Base-by-base conservation (phyloP, 2,329 filamentous ascomycete species). In the Rhynchosporium graminicola region DNA sequence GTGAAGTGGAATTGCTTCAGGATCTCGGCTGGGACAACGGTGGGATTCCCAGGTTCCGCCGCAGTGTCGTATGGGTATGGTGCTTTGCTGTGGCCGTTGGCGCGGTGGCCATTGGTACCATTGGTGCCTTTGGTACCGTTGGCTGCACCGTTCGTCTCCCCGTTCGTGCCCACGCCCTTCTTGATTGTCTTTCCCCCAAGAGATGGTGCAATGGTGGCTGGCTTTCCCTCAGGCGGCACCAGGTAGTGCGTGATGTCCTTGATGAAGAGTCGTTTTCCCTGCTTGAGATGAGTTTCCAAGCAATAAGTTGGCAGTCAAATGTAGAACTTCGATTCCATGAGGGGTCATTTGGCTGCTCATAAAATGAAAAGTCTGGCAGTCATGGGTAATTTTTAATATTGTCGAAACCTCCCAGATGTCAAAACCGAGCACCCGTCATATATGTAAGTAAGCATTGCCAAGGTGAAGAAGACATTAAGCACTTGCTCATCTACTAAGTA, bases 221-320 rank as follows among this genome's bases (percentile, higher is more conserved):
- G 80, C 71, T 89, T 83, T 52, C 83, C 81, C 66, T 89, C 80
- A 3, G 91, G 91, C 4, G 92, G 90, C 67, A 96, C 82, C 68
- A 97, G 82, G 76, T 98, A 98, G 77, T 97, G 89, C 61, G 90
- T 88, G 80, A 98, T 99, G 76, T 98, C 95, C 77, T 99, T 99
- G 83, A 99, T 95, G 80, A 98, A 97, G 71, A 96, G 80, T 70
- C 94, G 90, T 80, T 96, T 97, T 72, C 87, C 90, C 90, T 96
- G 69, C 73, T 71, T 61, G 73, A 69, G 74, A 77, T 82, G 76
- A 79, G 77, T 75, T 76, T 72, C 63, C 66, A 64, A 8, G 26
- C 48, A 13, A 26, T 20, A 60, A 50, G 40, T 12, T 31, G 36
- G 59, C 26, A 57, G 31, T 20, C 36, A 38, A 55, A 28, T 29